A percentile compares a stretch with the other conserved stretches of the same genome.
phyloP scores from a whole-genome alignment of 495 filamentous ascomycete genomes.

The Daldinia caldariorum region DNA sequence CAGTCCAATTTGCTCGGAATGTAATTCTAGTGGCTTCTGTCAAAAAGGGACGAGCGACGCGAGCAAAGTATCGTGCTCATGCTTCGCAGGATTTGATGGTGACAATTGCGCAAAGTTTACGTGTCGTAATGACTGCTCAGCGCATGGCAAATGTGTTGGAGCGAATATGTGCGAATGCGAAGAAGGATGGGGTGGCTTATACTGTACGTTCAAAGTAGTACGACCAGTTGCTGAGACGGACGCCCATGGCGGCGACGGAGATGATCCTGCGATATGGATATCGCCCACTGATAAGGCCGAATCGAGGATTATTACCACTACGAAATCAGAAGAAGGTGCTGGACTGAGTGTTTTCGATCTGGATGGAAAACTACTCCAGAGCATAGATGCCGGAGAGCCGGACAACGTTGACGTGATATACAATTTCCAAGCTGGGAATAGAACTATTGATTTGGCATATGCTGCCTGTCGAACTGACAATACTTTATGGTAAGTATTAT shows the following conservation, averaged over 20 bases:
- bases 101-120: constrained; percentile 36
- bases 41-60: not conserved
- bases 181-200: constrained; percentile 46
- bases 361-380: constrained; percentile 45
- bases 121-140: constrained; percentile 47
- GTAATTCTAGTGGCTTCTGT: constrained; percentile 43
- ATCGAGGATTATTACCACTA: constrained; percentile 51
- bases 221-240: constrained; percentile 48
- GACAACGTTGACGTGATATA: constrained; percentile 55
- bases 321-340: constrained; percentile 46
- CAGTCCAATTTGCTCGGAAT: constrained; percentile 27
- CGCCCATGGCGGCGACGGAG: constrained; percentile 47
- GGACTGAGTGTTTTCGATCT: constrained; percentile 51
- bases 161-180: constrained; percentile 47
- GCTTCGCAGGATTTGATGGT: constrained; percentile 46
- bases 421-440: constrained; percentile 42
- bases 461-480: constrained; percentile 51
- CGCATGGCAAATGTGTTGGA: constrained; percentile 45
- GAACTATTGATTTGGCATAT: constrained; percentile 44
- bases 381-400: constrained; percentile 45
- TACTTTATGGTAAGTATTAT: constrained; percentile 45
- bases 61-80: constrained; percentile 32
- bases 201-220: constrained; percentile 48
- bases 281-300: constrained; percentile 40
- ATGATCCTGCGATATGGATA: constrained; percentile 53